Base-by-base conservation (phyloP, 129 eudicot genomes). In the Flaveria robusta region DNA sequence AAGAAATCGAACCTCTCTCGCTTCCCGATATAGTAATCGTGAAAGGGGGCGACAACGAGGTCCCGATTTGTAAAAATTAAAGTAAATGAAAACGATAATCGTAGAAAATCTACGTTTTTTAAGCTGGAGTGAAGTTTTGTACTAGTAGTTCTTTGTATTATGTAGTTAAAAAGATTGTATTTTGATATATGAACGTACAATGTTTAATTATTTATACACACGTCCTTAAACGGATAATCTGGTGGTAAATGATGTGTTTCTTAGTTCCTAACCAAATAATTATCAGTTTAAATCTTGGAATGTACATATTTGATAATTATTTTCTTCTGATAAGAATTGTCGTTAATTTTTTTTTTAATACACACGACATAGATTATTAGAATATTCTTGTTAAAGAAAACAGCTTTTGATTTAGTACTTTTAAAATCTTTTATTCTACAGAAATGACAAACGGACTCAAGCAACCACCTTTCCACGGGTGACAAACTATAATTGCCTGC, bases 1-100 rank as follows among this genome's bases (percentile, higher is more conserved):
- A 89, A 81, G 90, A 89, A 39, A 78, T 75, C 23, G 71, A 74
- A 66, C 88, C 86, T 24, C 41, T 37, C 60, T 62, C 52, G 12
- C 64, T 77, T 47, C 65, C 68, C 0, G 70, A 71, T 18, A 68
- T 83, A 66, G 60, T 68, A 20, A 83, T 88, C 37, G 76, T 52
- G 54, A 66, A 54, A 63, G 74, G 7, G 49, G 70, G 55, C 6
- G 81, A 82, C 54, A 73, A 74, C 26, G 43, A 5, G 16, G 41
- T 66, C 19, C 66, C 50, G 19, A 22, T 9, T 11, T 29, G 46
- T 66, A 74, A 83, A 78, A 46, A 12, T 14, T 56, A 26, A 26
- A 68, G 51, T 54, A 13, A 29, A 65, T 12, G 0, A 14, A 41
- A 66, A n/a, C 59, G 54, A 7, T 66, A 59, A 55, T 16, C 29